Conservation (phyloP, 78 protist genomes). For the Dictyostelium purpureum region DNA sequence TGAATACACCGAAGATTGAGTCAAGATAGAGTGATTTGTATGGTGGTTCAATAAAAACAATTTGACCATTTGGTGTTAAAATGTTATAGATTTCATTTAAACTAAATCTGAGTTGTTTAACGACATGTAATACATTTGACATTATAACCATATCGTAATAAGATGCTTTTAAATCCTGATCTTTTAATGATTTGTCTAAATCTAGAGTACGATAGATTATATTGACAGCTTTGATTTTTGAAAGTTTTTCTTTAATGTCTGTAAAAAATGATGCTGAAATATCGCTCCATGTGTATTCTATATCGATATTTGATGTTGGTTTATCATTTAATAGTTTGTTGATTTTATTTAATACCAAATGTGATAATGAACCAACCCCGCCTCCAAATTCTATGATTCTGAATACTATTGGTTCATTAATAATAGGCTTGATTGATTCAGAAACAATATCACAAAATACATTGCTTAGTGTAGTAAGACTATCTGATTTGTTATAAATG, state of each 20-base stretch:
- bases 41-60: background rate
- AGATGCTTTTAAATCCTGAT: background rate
- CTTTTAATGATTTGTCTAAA: background rate
- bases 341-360: background rate
- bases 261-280: background rate
- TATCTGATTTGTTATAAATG: background rate
- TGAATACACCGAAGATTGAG: background rate
- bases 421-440: background rate
- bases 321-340: background rate
- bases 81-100: background rate
- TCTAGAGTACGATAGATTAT: background rate
- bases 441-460: background rate
- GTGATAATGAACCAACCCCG: background rate
- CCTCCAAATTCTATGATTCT: background rate
- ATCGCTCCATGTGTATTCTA: background rate
- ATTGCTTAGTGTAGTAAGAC: background rate
- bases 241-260: background rate
- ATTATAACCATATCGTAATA: background rate
- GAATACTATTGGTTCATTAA: background rate
- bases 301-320: background rate
- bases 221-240: background rate
- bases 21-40: background rate
- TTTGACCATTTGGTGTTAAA: background rate
- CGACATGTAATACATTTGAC: background rate
- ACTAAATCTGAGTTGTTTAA: background rate